Base-by-base conservation (phyloP, 345 rosid genomes). In the Rhodomyrtus tomentosa region DNA sequence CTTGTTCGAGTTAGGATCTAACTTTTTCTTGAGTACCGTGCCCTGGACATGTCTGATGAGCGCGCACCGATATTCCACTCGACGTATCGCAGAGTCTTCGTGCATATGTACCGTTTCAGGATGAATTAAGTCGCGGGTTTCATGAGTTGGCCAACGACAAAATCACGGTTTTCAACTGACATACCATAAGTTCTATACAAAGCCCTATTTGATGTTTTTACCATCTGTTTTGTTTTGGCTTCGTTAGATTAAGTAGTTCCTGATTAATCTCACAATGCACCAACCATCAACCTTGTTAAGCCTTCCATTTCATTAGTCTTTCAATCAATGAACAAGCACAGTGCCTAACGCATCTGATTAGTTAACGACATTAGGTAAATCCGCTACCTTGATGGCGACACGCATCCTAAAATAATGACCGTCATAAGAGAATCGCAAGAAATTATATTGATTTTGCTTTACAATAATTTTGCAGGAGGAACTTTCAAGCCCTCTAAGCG, bases 401-500 rank as follows among this genome's bases (percentile, higher is more conserved):
- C 3, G 45, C 79, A 68, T 68, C 79, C 22, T 22, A 68, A 68
- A 68, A 68, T 68, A 36, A 36, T 36, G 79, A 36, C 79, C 79
- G 20, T 8, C 2, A 16, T 62, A 62, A 32, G 42, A 16, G 76
- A 62, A 16, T 8, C 16, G 20, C 13, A 6, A 36, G 45, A 32
- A 36, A 36, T 36, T 32, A 68, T 32, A 36, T 36, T 68, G 79
- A 36, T 68, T 68, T 36, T 68, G 45, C 79, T 36, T 68, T 36
- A 36, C 79, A 36, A 42, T 36, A 36, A 68, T 76, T n/a, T 87
- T 89, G 55, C 94, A 96, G 98, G 98, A 95, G 55, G 98, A 93
- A 79, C 88, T 92, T 87, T 91, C 95, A 25, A 93, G 96, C 88
- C 97, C 98, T 36, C 87, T 93, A 4, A 92, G 91, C 85, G 93